phyloP scores from a whole-genome alignment of 192 early-diverging fungal species.

The Kickxella alabastrina region DNA sequence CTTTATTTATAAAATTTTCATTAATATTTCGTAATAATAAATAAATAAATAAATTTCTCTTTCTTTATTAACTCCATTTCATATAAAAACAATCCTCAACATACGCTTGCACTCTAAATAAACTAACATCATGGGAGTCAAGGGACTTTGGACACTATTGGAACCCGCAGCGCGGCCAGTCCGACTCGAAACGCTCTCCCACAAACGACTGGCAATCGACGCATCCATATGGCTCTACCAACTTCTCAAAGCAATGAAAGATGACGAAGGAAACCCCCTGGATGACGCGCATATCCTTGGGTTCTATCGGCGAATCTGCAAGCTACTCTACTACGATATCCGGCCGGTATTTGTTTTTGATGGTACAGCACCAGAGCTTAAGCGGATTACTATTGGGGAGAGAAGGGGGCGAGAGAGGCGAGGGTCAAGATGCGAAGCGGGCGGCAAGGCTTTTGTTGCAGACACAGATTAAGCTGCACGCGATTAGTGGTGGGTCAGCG shows the following conservation, averaged over 20 bases:
- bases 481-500: constrained; percentile 39
- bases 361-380: constrained; percentile 83
- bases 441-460: constrained; percentile 82
- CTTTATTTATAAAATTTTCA: neutral
- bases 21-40: neutral
- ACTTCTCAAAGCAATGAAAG: constrained; percentile 91
- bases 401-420: constrained; percentile 23
- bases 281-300: constrained; percentile 85
- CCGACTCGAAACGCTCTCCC: constrained; percentile 71
- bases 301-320: constrained; percentile 91
- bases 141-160: constrained; percentile 86
- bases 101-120: no score
- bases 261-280: constrained; percentile 78
- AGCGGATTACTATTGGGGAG: constrained; percentile 56
- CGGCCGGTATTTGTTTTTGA: constrained; percentile 98
- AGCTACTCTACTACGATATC: constrained; percentile 85
- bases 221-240: constrained; percentile 98
- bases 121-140: constrained; percentile 99
- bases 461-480: constrained; percentile 70
- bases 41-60: neutral
- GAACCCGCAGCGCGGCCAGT: constrained; percentile 73
- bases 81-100: neutral
- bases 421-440: constrained; percentile 55
- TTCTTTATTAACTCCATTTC: neutral
- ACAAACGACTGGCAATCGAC: constrained; percentile 82